phyloP scores from a whole-genome alignment of 192 early-diverging fungal species.

The Diversispora epigaea region DNA sequence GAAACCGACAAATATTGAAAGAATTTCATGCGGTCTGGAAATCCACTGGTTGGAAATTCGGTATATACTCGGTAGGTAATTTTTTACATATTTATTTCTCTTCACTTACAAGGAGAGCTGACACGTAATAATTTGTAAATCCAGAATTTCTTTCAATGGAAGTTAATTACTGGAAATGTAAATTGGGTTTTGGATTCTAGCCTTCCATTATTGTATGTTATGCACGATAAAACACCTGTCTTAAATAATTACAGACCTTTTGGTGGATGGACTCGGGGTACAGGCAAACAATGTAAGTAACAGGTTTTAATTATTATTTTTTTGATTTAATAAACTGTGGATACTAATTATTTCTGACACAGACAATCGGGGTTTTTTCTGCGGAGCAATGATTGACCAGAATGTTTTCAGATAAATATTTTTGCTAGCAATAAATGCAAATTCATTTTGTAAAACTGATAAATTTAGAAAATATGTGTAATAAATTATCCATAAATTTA shows the following conservation, averaged over 20 bases:
- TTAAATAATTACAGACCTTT: too few species aligned
- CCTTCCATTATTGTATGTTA: background rate
- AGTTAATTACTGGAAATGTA: background rate
- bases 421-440: too few species aligned
- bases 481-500: too few species aligned
- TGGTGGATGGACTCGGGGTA: background rate
- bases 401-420: background rate
- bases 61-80: too few species aligned
- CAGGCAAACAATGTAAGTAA: background rate
- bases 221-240: background rate
- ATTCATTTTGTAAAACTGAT: too few species aligned
- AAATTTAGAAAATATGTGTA: too few species aligned
- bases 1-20: too few species aligned
- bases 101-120: too few species aligned
- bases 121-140: too few species aligned
- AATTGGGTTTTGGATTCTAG: slow-evolving; percentile 6
- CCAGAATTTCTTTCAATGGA: background rate
- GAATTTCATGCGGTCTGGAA: too few species aligned
- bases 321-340: background rate
- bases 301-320: background rate
- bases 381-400: background rate
- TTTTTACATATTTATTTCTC: too few species aligned
- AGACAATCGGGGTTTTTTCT: background rate
- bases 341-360: background rate
- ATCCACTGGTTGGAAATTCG: too few species aligned